Evolutionary conservation across 176 grass and related monocot species (phyloP), one percentile per base, ranked within the genome.

Genomic region (Metroxylon sagu): DNA sequence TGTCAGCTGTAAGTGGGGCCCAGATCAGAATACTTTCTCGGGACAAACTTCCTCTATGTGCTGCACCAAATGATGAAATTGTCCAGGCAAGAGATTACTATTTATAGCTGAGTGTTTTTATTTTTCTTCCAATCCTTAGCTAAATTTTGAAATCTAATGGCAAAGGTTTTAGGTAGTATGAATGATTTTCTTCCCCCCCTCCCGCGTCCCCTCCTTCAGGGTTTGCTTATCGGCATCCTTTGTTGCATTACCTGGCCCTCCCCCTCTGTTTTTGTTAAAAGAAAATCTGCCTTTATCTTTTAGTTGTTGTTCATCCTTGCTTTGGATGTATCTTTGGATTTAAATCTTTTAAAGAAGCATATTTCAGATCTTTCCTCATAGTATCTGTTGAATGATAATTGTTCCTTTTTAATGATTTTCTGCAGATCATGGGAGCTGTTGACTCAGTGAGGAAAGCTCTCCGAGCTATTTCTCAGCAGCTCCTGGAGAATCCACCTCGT

Each of bases 401-500:
- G 35, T 12, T 43, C 35, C 2, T 43, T 43, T 43, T 43, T 14
- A 14, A 14, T 8, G 4, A 35, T 74, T 82, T 73, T 16, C 29
- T 75, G 62, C 78, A 95, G 86, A 74, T 95, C 59, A 79, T 68
- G 71, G 91, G 91, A 71, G 77, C 76, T n/a, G 35, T 87, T 18
- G 68, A 77, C 18, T 84, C 86, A 7, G 93, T 98, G 26, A 88
- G 59, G 59, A 92, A 92, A 80, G 88, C 84, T 53, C 78, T 98
- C 30, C 74, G 78, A 56, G 65, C 55, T 3, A 80, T 92, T 57
- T 70, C 78, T 70, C 72, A 85, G 60, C 67, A 88, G 61, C 78
- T 98, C 39, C 69, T 92, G 27, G 74, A 79, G 56, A 85, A 82
- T 30, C 86, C 80, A 19, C 90, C 85, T 66, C 79, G 70, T 27